Percentiles rank a stretch among this genome's conserved stretches.
These are phyloP conservation scores for Oenanthe javanica DNA, from an alignment of 140 eudicot genomes.

Conservation along the genomic window DNA sequence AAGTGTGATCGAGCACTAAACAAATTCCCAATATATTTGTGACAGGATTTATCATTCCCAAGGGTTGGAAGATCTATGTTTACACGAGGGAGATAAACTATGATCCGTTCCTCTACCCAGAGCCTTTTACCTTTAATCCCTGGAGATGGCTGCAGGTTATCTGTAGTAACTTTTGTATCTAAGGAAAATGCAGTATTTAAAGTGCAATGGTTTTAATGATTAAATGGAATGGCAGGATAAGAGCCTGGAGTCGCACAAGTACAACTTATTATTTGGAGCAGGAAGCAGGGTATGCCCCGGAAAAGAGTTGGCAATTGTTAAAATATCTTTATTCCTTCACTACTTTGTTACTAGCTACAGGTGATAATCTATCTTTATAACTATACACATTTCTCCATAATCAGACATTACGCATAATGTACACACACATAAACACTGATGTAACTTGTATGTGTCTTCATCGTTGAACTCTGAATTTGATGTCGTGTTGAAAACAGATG, in stretches of 20 bases:
- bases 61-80: conserved; percentile 66
- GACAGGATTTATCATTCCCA: conserved; percentile 45
- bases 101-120: conserved; percentile 45
- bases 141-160: conserved; percentile 64
- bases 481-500: neutral
- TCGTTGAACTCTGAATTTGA: neutral
- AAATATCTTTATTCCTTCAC: conserved; percentile 50
- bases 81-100: conserved; percentile 58
- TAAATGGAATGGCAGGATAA: conserved; percentile 30
- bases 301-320: conserved; percentile 41
- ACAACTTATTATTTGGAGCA: conserved; percentile 45
- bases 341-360: conserved; percentile 59
- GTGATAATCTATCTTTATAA: conserved; percentile 16
- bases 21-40: neutral
- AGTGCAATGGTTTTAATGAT: neutral
- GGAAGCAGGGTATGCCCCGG: conserved; percentile 56
- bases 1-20: neutral
- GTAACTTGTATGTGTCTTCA: neutral
- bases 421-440: too few relatives aligned
- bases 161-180: neutral
- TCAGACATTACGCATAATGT: neutral
- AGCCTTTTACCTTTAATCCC: conserved; percentile 51
- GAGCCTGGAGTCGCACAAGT: conserved; percentile 34
- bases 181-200: neutral
- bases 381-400: neutral